Conservation (phyloP, 164 flowering plant species). For the Sextonia rubra region DNA sequence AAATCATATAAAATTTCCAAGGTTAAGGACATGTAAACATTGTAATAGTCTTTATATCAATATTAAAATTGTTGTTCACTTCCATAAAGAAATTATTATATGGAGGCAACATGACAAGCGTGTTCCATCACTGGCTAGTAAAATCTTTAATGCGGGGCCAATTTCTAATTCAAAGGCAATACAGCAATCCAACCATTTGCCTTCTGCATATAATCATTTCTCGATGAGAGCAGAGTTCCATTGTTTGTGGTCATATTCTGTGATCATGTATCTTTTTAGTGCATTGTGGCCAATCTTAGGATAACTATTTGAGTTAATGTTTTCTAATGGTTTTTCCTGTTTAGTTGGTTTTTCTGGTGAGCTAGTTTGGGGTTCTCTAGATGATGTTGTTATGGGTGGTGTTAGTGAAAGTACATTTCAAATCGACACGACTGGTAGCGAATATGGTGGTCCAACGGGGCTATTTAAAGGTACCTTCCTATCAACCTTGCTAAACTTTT, state of each 20-base stretch:
- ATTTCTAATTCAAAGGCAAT: too few species aligned
- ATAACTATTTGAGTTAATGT: neutral
- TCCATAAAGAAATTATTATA: too few species aligned
- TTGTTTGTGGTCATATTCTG: too few species aligned
- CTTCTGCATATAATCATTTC: too few species aligned
- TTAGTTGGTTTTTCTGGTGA: constrained; percentile 56
- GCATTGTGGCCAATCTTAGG: neutral
- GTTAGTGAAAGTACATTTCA: constrained; percentile 87
- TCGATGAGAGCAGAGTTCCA: neutral
- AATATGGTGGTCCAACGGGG: constrained; percentile 79
- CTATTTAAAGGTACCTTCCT: constrained; percentile 65
- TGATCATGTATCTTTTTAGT: neutral
- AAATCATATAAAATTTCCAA: neutral
- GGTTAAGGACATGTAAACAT: neutral
- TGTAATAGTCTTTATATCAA: too few species aligned
- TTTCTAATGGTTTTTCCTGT: constrained; percentile 3
- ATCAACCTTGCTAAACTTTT: neutral
- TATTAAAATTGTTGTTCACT: too few species aligned
- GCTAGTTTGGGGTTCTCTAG: constrained; percentile 89
- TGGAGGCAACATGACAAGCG: too few species aligned
- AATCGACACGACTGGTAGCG: constrained; percentile 67
- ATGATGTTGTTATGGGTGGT: constrained; percentile 99
- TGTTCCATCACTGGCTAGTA: too few species aligned
- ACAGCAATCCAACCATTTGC: too few species aligned
- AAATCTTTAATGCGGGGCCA: too few species aligned